phyloP scores from a whole-genome alignment of 2,329 filamentous ascomycete species.

The Hymenoscyphus fructigenus region DNA sequence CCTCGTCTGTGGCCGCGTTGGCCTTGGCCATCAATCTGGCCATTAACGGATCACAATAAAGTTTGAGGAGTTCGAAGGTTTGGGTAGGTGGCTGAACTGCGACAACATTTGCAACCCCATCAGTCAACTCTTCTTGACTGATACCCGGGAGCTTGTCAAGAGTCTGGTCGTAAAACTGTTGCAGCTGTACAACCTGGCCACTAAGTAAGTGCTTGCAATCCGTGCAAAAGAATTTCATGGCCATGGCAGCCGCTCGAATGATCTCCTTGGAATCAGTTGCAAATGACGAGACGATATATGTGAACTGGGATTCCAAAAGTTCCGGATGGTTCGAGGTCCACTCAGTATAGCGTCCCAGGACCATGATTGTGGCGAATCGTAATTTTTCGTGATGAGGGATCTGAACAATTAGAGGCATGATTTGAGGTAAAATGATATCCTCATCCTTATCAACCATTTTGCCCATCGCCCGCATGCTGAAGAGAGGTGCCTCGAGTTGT shows the following conservation, averaged over 20 bases:
- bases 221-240: constrained; percentile 95
- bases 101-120: constrained; percentile 90
- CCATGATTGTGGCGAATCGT: constrained; percentile 98
- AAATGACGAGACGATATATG: constrained; percentile 94
- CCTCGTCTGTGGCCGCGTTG: constrained; percentile 78
- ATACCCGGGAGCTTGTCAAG: constrained; percentile 79
- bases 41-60: constrained; percentile 91
- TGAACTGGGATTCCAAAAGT: constrained; percentile 87
- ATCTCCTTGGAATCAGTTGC: constrained; percentile 87
- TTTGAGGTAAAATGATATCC: constrained; percentile 79
- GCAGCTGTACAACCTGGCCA: constrained; percentile 79
- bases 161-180: constrained; percentile 88
- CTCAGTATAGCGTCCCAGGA: constrained; percentile 92
- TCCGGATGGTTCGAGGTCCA: constrained; percentile 96
- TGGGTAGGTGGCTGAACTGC: constrained; percentile 79
- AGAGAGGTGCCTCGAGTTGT: constrained; percentile 89
- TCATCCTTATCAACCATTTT: constrained; percentile 93
- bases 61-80: constrained; percentile 80
- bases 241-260: constrained; percentile 83
- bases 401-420: constrained; percentile 90
- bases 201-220: constrained; percentile 89
- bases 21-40: constrained; percentile 82
- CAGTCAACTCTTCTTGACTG: constrained; percentile 94
- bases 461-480: constrained; percentile 93
- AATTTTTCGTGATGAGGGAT: constrained; percentile 96